Evolutionary conservation across 2,329 filamentous ascomycete species (phyloP).

Genomic region (Neodidymelliopsis sp.): DNA sequence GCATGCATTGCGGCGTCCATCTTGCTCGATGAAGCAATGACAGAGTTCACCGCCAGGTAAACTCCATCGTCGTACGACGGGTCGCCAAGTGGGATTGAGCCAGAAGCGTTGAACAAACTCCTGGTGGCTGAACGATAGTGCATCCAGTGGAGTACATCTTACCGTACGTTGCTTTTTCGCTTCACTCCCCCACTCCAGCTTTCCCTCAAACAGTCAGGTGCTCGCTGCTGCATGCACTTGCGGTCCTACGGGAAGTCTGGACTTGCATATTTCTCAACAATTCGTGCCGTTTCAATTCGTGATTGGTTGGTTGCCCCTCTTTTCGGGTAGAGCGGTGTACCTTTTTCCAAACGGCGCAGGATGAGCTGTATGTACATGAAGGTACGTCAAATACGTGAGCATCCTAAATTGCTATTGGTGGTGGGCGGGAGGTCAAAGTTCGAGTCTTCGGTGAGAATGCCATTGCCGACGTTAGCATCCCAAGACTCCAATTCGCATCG

Average conservation of each 20-base stretch:
- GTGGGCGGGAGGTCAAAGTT: not conserved
- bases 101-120: not conserved
- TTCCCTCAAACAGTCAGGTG: conserved; percentile 41
- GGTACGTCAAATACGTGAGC: conserved; percentile 19
- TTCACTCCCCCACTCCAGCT: conserved; percentile 17
- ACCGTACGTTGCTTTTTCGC: conserved; percentile 24
- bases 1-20: conserved; percentile 8
- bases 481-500: not conserved
- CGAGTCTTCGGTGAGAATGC: not conserved
- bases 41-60: conserved; percentile 5
- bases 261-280: conserved; percentile 38
- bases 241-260: conserved; percentile 25
- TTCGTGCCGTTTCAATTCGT: conserved; percentile 32
- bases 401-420: conserved; percentile 4
- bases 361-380: conserved; percentile 41
- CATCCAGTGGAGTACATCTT: conserved; percentile 5
- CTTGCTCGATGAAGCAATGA: not conserved
- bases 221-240: conserved; percentile 37
- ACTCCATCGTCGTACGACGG: conserved; percentile 10
- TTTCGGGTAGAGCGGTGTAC: conserved; percentile 38
- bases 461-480: not conserved
- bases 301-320: conserved; percentile 37
- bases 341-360: conserved; percentile 33
- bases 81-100: conserved; percentile 1
- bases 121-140: conserved; percentile 13